phyloP scores from a whole-genome alignment of 139 green algal species.

The Chlorella sorokiniana region DNA sequence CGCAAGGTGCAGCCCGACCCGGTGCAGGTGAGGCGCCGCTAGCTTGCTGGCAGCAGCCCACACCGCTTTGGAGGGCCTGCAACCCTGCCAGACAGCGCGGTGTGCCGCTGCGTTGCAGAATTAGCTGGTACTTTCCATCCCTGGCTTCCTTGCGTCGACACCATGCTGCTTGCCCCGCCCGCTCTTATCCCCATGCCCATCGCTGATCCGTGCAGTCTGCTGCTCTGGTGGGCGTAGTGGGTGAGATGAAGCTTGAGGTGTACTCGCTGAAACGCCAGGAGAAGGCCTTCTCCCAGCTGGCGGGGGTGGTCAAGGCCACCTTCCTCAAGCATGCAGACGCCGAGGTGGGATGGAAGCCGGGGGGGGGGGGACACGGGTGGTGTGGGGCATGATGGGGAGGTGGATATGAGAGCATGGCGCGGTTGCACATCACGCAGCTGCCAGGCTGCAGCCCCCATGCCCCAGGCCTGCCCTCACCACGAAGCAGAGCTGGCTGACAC shows the following conservation, averaged over 20 bases:
- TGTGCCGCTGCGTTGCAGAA: no score
- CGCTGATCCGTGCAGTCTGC: conserved; percentile 40
- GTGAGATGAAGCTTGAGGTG: conserved; percentile 64
- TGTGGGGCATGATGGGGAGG: not conserved
- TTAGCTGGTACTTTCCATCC: no score
- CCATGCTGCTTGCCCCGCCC: not conserved
- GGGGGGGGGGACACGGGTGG: not conserved
- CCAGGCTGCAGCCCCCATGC: not conserved
- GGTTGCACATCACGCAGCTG: no score
- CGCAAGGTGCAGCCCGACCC: conserved; percentile 54
- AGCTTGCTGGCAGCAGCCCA: no score
- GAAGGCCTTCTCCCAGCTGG: conserved; percentile 40
- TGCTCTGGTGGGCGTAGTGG: conserved; percentile 50
- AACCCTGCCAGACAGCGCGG: no score
- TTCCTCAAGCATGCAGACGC: conserved; percentile 50
- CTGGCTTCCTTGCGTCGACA: no score
- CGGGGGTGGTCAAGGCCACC: conserved; percentile 40
- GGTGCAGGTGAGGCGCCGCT: conserved; percentile 19
- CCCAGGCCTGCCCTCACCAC: not conserved
- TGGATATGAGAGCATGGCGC: no score
- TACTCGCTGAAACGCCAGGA: conserved; percentile 61
- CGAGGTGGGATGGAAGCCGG: conserved; percentile 1
- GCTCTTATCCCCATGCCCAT: not conserved
- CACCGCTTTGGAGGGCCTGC: no score
- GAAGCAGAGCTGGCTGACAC: not conserved